Base-by-base conservation (phyloP, 164 flowering plant genomes). In the Annona cherimola region DNA sequence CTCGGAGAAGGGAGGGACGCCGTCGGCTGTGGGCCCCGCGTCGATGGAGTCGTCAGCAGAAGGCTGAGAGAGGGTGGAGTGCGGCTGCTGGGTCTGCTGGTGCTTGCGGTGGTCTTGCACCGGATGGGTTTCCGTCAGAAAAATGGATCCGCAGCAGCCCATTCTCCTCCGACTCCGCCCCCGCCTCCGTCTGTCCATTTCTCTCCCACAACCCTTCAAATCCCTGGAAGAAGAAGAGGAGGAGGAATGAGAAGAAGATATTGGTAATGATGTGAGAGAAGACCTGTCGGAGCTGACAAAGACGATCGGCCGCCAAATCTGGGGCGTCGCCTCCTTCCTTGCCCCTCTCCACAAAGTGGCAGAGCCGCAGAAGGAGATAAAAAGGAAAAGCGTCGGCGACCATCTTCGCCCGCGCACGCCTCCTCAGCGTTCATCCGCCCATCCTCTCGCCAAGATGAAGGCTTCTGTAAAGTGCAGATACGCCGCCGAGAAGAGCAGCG, bases 281-380 rank as follows among this genome's bases (percentile, higher is more conserved):
- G 88, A 84, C 66, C 68, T 86, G 45, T 81, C 91, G 8, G 81
- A 75, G 54, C 62, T 87, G 69, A 77, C 84, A 46, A 76, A 85
- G 45, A 74, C 85, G 16, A 75, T 88, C 74, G 77, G 83, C 73
- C 86, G 84, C 26, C 88, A 87, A 45, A 70, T 89, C 19, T 83
- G 88, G 69, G 91, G 90, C 26, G 88, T 87, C 42, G 91, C 93
- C 20, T 76, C 82, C 65, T 86, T 87, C 67, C 81, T 86, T 3
- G 87, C 90, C 42, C 91, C 89, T n/a, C n/a, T n/a, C n/a, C n/a
- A n/a, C n/a, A n/a, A n/a, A n/a, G n/a, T n/a, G n/a, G n/a, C n/a
- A n/a, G n/a, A n/a, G n/a, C n/a, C n/a, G n/a, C n/a, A n/a, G n/a
- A n/a, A n/a, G n/a, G n/a, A n/a, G n/a, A n/a, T n/a, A n/a, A n/a